Evolutionary conservation across 73 alveolate genomes (phyloP).

Genomic region (Uronychia binucleata): DNA sequence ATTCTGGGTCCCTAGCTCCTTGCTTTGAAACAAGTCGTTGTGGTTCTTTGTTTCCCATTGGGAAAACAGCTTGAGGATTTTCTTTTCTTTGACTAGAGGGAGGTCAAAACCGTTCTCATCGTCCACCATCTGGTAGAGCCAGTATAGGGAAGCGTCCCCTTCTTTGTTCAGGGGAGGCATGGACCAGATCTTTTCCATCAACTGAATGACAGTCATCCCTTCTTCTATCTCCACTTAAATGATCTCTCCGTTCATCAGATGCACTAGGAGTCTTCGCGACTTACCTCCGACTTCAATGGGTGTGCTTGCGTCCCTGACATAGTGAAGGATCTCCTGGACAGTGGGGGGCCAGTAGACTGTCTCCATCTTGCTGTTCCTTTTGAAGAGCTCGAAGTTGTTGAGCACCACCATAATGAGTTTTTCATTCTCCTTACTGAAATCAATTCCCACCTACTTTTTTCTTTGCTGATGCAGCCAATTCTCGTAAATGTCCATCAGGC

Average conservation of each 20-base stretch:
- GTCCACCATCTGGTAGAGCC: slow-evolving; percentile 40
- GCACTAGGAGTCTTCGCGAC: slow-evolving; percentile 10
- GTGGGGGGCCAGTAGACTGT: slow-evolving; percentile 45
- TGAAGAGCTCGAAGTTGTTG: slow-evolving; percentile 18
- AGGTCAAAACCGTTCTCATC: slow-evolving; percentile 18
- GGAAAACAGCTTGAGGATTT: slow-evolving; percentile 24
- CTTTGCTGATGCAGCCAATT: slow-evolving; percentile 23
- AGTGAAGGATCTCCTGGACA: slow-evolving; percentile 24
- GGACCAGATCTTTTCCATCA: slow-evolving; percentile 13
- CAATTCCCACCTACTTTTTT: background rate
- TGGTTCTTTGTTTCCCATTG: slow-evolving; percentile 12
- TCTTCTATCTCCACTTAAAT: slow-evolving; percentile 11
- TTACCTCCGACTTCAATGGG: slow-evolving; percentile 13
- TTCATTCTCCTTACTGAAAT: slow-evolving; percentile 6
- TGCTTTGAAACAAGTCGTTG: slow-evolving; percentile 17
- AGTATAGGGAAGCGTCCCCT: slow-evolving; percentile 33
- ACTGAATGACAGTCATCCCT: slow-evolving; percentile 22
- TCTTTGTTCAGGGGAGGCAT: slow-evolving; percentile 24
- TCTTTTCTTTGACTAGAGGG: slow-evolving; percentile 33
- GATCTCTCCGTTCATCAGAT: slow-evolving; percentile 25
- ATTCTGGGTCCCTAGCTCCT: slow-evolving; percentile 7
- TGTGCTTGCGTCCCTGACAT: slow-evolving; percentile 7
- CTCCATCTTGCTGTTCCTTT: background rate
- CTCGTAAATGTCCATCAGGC: slow-evolving; percentile 20
- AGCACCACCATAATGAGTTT: slow-evolving; percentile 7